Base-by-base conservation (phyloP, 352 stramenopile genomes). In the Saprolegnia parasitica region DNA sequence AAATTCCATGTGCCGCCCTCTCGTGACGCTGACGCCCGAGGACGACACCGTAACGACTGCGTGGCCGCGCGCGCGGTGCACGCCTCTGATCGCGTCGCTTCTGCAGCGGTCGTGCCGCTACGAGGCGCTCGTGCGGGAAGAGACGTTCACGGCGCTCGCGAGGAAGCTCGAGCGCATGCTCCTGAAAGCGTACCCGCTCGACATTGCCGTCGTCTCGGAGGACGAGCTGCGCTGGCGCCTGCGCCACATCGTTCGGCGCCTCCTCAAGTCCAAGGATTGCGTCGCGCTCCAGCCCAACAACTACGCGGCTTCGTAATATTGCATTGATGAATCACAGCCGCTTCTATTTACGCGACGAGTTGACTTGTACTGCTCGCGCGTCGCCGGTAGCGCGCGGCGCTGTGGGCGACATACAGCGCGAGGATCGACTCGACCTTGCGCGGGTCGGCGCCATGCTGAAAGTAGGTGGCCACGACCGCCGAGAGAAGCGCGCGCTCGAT, bases 81-180 rank as follows among this genome's bases (percentile, higher is more conserved):
- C 52, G 35, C 52, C 11, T 21, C 52, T 42, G 11, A 60, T 60
- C 20, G 52, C 20, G 24, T 35, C 24, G 52, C 20, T 60, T 3
- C 35, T 60, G 3, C 52, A 60, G 35, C 52, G n/a, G 20, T 60
- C 52, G 24, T 60, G 52, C 35, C 24, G 52, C 24, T 60, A 60
- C 35, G 52, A 60, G 35, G 52, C 52, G 11, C 52, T 60, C 24
- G 52, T 60, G 11, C 52, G 13, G 3, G 16, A 16, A 16, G 52
- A 60, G 35, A 60, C 52, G 13, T 60, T 60, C 35, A 60, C 52
- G 11, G 35, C 24, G 35, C 52, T 60, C 20, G 52, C 52, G 11
- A 60, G 11, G 52, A 60, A 60, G 35, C 52, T 60, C 52, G 52
- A 60, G 35, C 52, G 52, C 24, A 60, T 60, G 52, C 52, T 60